Conservation (phyloP, 352 stramenopile species). For the Pythium apleroticum region DNA sequence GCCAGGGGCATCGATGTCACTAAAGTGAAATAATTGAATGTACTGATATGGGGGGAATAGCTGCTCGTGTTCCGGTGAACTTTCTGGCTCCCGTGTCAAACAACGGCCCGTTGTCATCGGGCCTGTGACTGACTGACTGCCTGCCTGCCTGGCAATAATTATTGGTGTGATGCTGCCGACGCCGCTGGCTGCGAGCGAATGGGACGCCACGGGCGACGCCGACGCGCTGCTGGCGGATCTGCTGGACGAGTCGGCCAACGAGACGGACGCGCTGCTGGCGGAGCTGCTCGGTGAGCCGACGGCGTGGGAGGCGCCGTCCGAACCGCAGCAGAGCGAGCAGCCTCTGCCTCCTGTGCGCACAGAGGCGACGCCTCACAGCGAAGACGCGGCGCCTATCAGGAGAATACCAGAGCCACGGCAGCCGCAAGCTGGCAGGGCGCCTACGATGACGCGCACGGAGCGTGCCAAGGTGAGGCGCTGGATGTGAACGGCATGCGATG, state of each 20-base stretch:
- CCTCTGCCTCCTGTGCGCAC: too few relatives aligned
- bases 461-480: conserved; percentile 7
- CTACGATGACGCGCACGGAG: conserved; percentile 5
- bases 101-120: too few relatives aligned
- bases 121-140: neutral
- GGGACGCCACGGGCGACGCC: conserved; percentile 7
- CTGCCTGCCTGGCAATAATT: neutral
- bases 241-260: neutral
- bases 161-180: conserved; percentile 1
- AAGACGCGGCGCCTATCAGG: too few relatives aligned
- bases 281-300: conserved; percentile 7
- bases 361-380: too few relatives aligned
- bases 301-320: neutral
- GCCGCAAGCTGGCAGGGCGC: neutral
- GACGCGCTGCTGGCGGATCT: conserved; percentile 12
- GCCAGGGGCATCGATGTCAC: too few relatives aligned
- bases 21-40: neutral
- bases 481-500: neutral
- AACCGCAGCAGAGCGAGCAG: too few relatives aligned
- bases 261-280: conserved; percentile 13
- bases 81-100: neutral
- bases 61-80: neutral
- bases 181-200: neutral
- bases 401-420: neutral
- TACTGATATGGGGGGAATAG: neutral